These are phyloP conservation scores for Ophiostoma quercus DNA, from an alignment of 2,329 filamentous ascomycete species.

Conservation along the genomic window DNA sequence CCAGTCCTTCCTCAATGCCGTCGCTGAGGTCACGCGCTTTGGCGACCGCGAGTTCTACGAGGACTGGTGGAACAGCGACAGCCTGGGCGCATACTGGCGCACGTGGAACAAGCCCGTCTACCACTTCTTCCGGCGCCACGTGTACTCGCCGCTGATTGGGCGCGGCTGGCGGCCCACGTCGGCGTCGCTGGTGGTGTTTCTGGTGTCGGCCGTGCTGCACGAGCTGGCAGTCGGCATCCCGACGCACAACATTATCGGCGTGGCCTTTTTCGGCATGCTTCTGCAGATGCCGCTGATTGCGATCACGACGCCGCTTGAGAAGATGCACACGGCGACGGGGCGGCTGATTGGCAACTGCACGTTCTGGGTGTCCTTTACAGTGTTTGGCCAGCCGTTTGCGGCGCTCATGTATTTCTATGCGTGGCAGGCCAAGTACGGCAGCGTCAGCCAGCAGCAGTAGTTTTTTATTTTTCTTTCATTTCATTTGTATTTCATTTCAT, in stretches of 20 bases:
- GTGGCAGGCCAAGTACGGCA: constrained; percentile 97
- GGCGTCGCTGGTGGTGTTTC: constrained; percentile 78
- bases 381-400: constrained; percentile 89
- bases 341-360: constrained; percentile 84
- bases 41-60: constrained; percentile 93
- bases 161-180: constrained; percentile 67
- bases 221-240: constrained; percentile 90
- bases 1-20: constrained; percentile 83
- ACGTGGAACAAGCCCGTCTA: constrained; percentile 98
- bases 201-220: constrained; percentile 82
- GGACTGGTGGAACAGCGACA: constrained; percentile 95
- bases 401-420: constrained; percentile 94
- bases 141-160: constrained; percentile 82
- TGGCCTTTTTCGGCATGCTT: constrained; percentile 92
- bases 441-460: constrained; percentile 50
- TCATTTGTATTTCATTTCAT: background rate
- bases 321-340: constrained; percentile 67
- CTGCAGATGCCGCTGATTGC: constrained; percentile 83
- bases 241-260: constrained; percentile 87
- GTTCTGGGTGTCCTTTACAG: constrained; percentile 94
- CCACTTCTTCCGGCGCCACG: constrained; percentile 90
- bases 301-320: constrained; percentile 72
- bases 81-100: constrained; percentile 84
- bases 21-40: constrained; percentile 85
- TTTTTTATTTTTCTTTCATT: background rate